Evolutionary conservation across 2,329 filamentous ascomycete genomes (phyloP).

Genomic region (Diplodia scrobiculata): DNA sequence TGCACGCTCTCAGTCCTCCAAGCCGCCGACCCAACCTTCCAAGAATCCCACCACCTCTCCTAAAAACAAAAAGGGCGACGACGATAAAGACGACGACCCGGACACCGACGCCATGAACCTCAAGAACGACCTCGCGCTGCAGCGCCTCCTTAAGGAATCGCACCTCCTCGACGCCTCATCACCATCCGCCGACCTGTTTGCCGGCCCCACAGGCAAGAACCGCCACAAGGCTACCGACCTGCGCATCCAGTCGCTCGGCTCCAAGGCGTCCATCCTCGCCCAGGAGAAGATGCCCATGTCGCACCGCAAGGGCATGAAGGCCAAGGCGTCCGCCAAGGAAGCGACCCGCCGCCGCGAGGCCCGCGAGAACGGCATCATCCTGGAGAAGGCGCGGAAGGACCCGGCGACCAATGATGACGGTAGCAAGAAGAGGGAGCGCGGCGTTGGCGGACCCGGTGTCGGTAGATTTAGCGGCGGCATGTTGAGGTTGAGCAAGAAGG

Average conservation of each 20-base stretch:
- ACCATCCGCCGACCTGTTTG: conserved; percentile 50
- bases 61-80: conserved; percentile 31
- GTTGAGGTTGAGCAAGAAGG: conserved; percentile 74
- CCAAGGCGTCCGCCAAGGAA: conserved; percentile 67
- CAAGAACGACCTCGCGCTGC: conserved; percentile 88
- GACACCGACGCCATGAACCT: conserved; percentile 64
- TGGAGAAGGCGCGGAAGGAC: conserved; percentile 63
- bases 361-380: conserved; percentile 83
- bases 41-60: conserved; percentile 31
- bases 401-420: conserved; percentile 33
- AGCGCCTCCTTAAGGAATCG: conserved; percentile 86
- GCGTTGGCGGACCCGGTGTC: conserved; percentile 74
- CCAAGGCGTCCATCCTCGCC: conserved; percentile 71
- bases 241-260: conserved; percentile 77
- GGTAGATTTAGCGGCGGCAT: conserved; percentile 80
- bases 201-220: conserved; percentile 63
- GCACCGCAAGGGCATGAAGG: conserved; percentile 79
- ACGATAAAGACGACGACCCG: conserved; percentile 57
- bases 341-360: conserved; percentile 74
- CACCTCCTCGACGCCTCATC: conserved; percentile 71
- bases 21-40: conserved; percentile 48
- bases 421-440: conserved; percentile 54
- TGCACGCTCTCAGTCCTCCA: conserved; percentile 49
- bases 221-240: conserved; percentile 81
- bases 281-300: conserved; percentile 89